These are phyloP conservation scores for Rehmannia glutinosa DNA, from an alignment of 257 asterid species.

Conservation along the genomic window DNA sequence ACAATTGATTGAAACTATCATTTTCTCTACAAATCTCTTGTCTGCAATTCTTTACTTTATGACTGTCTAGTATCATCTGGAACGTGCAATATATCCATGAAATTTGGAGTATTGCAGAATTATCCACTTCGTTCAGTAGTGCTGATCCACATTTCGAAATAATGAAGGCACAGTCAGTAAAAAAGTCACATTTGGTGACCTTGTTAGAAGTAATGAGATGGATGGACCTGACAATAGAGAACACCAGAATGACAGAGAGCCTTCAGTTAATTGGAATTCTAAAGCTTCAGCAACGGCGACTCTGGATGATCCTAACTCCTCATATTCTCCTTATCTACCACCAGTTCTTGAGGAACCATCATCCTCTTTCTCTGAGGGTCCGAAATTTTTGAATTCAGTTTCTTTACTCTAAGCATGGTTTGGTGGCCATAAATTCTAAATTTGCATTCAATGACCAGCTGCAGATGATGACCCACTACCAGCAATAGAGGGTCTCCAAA, in stretches of 20 bases:
- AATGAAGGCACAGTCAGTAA: slow-evolving; percentile 55
- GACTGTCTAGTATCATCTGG: too few relatives aligned
- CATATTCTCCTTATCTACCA: slow-evolving; percentile 76
- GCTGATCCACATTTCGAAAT: slow-evolving; percentile 36
- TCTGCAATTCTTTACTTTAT: too few relatives aligned
- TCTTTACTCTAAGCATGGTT: slow-evolving; percentile 22
- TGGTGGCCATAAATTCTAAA: slow-evolving; percentile 15
- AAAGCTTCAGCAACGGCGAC: slow-evolving; percentile 44
- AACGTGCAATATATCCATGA: too few relatives aligned
- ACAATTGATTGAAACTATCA: too few relatives aligned
- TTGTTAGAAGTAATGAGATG: slow-evolving; percentile 60
- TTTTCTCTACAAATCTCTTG: too few relatives aligned
- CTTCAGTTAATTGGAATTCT: slow-evolving; percentile 51
- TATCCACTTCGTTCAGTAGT: too few relatives aligned
- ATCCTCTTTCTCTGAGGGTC: slow-evolving; percentile 93
- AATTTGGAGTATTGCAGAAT: too few relatives aligned
- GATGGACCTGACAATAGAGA: slow-evolving; percentile 65
- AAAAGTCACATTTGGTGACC: slow-evolving; percentile 84
- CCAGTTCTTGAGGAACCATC: slow-evolving; percentile 96
- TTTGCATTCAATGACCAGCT: slow-evolving; percentile 42
- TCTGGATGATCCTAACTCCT: slow-evolving; percentile 78
- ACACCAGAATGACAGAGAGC: slow-evolving; percentile 57
- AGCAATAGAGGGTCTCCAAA: slow-evolving; percentile 93
- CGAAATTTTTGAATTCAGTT: slow-evolving; percentile 19
- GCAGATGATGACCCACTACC: slow-evolving; percentile 92